Evolutionary conservation across 495 filamentous ascomycete species (phyloP).

Genomic region (Podospora comata): DNA sequence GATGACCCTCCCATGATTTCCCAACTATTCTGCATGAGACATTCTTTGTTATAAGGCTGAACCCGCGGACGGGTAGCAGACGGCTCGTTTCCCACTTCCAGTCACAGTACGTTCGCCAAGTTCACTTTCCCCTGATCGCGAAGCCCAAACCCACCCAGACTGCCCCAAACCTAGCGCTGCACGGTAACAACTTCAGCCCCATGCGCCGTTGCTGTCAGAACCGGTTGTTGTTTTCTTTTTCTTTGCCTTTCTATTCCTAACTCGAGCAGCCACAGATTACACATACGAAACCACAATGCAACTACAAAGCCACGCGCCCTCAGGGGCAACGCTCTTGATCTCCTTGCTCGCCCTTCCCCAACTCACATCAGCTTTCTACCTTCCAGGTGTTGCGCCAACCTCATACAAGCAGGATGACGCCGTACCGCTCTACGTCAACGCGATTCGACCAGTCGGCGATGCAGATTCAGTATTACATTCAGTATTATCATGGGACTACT

Average conservation of each 20-base stretch:
- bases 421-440: conserved; percentile 91
- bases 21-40: conserved; percentile 9
- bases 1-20: neutral
- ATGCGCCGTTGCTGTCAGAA: neutral
- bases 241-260: neutral
- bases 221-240: neutral
- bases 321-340: conserved; percentile 42
- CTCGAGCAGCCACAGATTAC: neutral
- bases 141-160: neutral
- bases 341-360: conserved; percentile 47
- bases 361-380: conserved; percentile 79
- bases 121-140: conserved; percentile 9
- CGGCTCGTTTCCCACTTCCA: neutral
- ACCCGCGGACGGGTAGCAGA: conserved; percentile 9
- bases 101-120: neutral
- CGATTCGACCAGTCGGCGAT: conserved; percentile 79
- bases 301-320: conserved; percentile 44
- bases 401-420: conserved; percentile 71
- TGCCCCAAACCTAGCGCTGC: neutral
- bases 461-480: conserved; percentile 78
- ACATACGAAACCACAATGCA: conserved; percentile 40
- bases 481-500: conserved; percentile 95
- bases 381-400: conserved; percentile 92
- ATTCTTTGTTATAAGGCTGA: conserved; percentile 13
- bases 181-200: neutral